These are phyloP conservation scores for Phytophthora ramorum DNA, from an alignment of 352 stramenopile genomes.

Conservation along the genomic window DNA sequence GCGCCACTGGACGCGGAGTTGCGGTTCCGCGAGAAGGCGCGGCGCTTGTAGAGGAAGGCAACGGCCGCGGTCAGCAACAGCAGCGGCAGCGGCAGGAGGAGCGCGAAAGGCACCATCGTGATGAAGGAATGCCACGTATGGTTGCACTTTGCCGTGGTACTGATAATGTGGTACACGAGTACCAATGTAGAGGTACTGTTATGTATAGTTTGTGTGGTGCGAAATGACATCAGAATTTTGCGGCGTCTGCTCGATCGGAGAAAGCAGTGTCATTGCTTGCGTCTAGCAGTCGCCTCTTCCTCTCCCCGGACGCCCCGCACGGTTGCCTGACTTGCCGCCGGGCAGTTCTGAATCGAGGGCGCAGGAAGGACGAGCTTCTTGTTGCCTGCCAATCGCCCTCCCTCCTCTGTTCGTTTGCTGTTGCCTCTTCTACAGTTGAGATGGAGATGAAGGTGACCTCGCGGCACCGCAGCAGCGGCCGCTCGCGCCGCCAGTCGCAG, in stretches of 20 bases:
- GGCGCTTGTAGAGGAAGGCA: slow-evolving; percentile 48
- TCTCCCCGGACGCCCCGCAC: not conserved
- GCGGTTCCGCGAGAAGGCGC: slow-evolving; percentile 17
- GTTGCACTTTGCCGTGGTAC: slow-evolving; percentile 5
- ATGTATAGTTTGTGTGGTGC: slow-evolving; percentile 3
- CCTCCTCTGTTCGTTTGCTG: not conserved
- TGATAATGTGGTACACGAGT: not conserved
- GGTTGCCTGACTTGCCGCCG: not conserved
- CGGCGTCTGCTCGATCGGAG: slow-evolving; percentile 9
- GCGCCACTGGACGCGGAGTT: not conserved
- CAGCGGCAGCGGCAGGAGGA: slow-evolving; percentile 28
- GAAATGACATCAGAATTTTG: not conserved
- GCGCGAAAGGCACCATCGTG: slow-evolving; percentile 7
- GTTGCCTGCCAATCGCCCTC: not conserved
- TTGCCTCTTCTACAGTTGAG: not conserved
- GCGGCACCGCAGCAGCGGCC: slow-evolving; percentile 9
- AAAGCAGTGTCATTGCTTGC: slow-evolving; percentile 9
- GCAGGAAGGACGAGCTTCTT: slow-evolving; percentile 1
- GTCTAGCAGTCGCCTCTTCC: not conserved
- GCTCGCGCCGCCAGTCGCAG: slow-evolving; percentile 30
- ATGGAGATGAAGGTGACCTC: slow-evolving; percentile 28
- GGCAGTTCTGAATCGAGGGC: slow-evolving; percentile 26
- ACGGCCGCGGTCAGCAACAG: slow-evolving; percentile 35
- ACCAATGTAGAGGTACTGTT: not conserved
- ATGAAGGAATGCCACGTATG: slow-evolving; percentile 4